Evolutionary conservation across 2,329 filamentous ascomycete species (phyloP).

Genomic region (Fusarium sp.): DNA sequence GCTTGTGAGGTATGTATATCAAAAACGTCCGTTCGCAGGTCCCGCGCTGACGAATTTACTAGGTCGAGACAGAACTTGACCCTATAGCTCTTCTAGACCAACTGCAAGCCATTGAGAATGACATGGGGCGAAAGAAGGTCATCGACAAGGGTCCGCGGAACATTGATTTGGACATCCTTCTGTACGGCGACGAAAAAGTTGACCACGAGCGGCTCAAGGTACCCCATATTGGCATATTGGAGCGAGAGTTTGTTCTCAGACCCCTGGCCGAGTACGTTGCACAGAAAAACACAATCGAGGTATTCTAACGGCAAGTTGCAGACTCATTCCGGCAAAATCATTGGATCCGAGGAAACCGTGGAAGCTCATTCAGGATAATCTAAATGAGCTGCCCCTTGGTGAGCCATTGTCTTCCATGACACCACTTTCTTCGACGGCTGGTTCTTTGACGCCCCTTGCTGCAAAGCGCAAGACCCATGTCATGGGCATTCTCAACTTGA

Average conservation of each 20-base stretch:
- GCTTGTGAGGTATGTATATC: conserved; percentile 79
- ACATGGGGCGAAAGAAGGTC: conserved; percentile 81
- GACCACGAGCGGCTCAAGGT: conserved; percentile 79
- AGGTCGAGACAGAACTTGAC: conserved; percentile 83
- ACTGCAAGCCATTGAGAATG: conserved; percentile 84
- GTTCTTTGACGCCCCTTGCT: conserved; percentile 67
- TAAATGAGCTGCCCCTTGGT: conserved; percentile 65
- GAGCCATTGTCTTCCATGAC: conserved; percentile 67
- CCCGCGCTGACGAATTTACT: conserved; percentile 13
- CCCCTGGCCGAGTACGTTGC: conserved; percentile 78
- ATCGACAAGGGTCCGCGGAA: conserved; percentile 94
- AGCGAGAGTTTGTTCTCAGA: conserved; percentile 92
- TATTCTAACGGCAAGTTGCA: conserved; percentile 39
- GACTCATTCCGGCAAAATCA: conserved; percentile 64
- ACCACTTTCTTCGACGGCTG: conserved; percentile 57
- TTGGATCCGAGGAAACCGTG: conserved; percentile 64
- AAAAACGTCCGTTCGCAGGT: background rate
- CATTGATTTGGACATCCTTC: conserved; percentile 91
- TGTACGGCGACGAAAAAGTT: conserved; percentile 77
- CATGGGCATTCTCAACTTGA: conserved; percentile 96
- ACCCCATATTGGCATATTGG: conserved; percentile 85
- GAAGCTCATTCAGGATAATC: conserved; percentile 68
- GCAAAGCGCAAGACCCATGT: conserved; percentile 73
- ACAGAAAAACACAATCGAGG: background rate
- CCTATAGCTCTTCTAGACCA: conserved; percentile 81